These are phyloP conservation scores for Colletotrichum sp. DNA, from an alignment of 2,329 filamentous ascomycete genomes.

Conservation along the genomic window DNA sequence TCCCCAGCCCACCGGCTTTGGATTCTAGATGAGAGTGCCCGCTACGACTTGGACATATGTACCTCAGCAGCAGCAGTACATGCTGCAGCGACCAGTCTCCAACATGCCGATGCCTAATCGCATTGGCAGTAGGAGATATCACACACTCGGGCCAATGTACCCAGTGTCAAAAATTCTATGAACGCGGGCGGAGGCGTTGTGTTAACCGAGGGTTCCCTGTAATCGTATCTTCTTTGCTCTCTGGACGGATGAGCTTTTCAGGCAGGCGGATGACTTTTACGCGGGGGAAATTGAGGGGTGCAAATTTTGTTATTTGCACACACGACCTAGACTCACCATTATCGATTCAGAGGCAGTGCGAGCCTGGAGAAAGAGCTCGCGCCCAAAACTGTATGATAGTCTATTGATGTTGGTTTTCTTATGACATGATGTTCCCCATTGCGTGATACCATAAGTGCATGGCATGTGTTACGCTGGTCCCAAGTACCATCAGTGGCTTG, in stretches of 20 bases:
- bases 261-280: slow-evolving; percentile 13
- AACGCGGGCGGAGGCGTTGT: slow-evolving; percentile 22
- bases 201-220: slow-evolving; percentile 19
- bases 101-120: neutral
- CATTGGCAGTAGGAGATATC: neutral
- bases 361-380: slow-evolving; percentile 2
- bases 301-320: slow-evolving; percentile 12
- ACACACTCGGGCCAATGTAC: neutral
- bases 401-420: slow-evolving; percentile 10
- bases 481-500: rapidly evolving
- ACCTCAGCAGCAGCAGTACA: neutral
- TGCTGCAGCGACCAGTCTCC: neutral
- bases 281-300: slow-evolving; percentile 9
- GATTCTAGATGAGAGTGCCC: slow-evolving; percentile 48
- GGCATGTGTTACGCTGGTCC: neutral
- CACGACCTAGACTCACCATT: slow-evolving; percentile 13
- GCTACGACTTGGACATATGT: slow-evolving; percentile 3
- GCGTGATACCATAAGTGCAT: neutral
- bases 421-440: neutral
- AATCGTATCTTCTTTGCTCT: slow-evolving; percentile 24
- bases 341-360: slow-evolving; percentile 10
- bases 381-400: slow-evolving; percentile 19
- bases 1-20: slow-evolving; percentile 84
- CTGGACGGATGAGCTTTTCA: slow-evolving; percentile 14
- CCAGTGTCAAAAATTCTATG: slow-evolving; percentile 2